A percentile compares a stretch with the other conserved stretches of the same genome.
Evolutionary conservation across 352 stramenopile genomes (phyloP).

Genomic region (Phytopythium vexans): DNA sequence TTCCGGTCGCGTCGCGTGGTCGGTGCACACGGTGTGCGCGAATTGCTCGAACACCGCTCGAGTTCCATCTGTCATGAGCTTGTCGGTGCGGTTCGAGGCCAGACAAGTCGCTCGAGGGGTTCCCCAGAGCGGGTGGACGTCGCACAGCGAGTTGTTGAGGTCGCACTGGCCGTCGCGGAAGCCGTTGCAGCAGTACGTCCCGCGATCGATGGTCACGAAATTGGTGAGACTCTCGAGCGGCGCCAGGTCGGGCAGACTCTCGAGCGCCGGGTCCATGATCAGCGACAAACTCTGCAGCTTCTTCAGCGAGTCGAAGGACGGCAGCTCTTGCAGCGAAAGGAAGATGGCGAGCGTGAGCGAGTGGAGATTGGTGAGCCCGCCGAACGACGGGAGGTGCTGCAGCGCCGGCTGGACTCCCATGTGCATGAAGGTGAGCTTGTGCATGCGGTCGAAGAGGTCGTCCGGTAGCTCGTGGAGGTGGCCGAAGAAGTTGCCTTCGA

Average conservation of each 20-base stretch:
- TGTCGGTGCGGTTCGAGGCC: conserved; percentile 2
- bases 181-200: conserved; percentile 22
- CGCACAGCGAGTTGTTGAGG: conserved; percentile 10
- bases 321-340: conserved; percentile 7
- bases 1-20: conserved; percentile 5
- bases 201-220: conserved; percentile 6
- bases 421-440: too few relatives aligned
- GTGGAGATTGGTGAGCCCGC: conserved; percentile 8
- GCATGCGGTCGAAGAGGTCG: conserved; percentile 22
- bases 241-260: conserved; percentile 12
- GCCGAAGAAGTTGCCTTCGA: conserved; percentile 1
- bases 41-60: conserved; percentile 15
- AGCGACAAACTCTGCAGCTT: conserved; percentile 4
- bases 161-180: conserved; percentile 12
- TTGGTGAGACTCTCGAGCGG: background rate
- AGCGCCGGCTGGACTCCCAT: conserved; percentile 13
- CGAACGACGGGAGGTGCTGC: conserved; percentile 4
- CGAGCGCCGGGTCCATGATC: conserved; percentile 6
- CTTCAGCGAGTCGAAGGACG: conserved; percentile 6
- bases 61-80: conserved; percentile 12
- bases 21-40: conserved; percentile 17
- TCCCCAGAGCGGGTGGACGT: conserved; percentile 2
- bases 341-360: conserved; percentile 14
- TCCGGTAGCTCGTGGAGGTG: conserved; percentile 6
- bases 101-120: conserved; percentile 4